Evolutionary conservation across 345 rosid genomes (phyloP).

Genomic region (Lepidium aucheri): DNA sequence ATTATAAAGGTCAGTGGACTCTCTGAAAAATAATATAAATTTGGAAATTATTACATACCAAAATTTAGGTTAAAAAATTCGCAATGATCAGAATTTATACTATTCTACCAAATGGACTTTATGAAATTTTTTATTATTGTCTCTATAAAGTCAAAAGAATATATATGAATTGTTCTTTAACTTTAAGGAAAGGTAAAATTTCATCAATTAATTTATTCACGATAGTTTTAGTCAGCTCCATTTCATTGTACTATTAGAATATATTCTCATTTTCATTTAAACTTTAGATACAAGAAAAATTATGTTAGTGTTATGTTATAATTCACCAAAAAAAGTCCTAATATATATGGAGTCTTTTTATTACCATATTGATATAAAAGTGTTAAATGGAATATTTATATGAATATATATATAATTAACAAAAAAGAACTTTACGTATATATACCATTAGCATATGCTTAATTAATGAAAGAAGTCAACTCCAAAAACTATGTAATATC

Average conservation of each 20-base stretch:
- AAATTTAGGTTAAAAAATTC: neutral
- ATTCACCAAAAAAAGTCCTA: neutral
- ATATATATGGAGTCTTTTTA: neutral
- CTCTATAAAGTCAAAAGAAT: constrained; percentile 1
- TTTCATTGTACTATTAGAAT: neutral
- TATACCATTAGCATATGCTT: neutral
- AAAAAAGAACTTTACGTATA: no score
- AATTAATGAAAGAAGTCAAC: neutral
- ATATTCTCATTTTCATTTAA: neutral
- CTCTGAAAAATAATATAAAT: neutral
- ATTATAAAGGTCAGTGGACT: constrained; percentile 8
- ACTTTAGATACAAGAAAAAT: neutral
- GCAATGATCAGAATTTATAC: constrained; percentile 11
- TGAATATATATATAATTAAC: no score
- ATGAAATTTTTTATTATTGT: neutral
- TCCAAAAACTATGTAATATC: neutral
- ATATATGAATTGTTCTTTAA: neutral
- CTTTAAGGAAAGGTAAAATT: constrained; percentile 2
- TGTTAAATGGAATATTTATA: no score
- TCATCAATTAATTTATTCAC: neutral
- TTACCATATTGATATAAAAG: no score
- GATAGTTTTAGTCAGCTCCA: neutral
- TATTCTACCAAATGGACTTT: constrained; percentile 3
- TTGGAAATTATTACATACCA: neutral
- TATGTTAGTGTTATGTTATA: neutral